Base-by-base conservation (phyloP, 2,329 filamentous ascomycete species). In the Alternaria burnsii region DNA sequence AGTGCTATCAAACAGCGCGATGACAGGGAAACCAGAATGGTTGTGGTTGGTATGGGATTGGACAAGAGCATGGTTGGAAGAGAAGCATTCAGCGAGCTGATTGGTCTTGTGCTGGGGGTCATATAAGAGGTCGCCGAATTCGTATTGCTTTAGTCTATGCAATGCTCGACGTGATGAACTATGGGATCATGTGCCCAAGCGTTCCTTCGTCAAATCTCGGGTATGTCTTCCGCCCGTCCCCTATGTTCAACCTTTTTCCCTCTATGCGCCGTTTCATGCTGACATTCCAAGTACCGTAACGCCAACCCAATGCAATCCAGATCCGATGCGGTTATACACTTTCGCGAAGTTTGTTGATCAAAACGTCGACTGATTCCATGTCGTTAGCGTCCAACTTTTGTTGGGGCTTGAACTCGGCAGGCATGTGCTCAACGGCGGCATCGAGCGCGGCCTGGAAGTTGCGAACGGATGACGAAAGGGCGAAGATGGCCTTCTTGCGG, bases 401-500 rank as follows among this genome's bases (percentile, higher is more conserved):
- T 30, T 84, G 82, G 1, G 78, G 78, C 73, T 88, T 85, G 51
- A 88, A 80, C 71, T 90, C 86, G 36, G 85, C 83, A 1, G 89
- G 87, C 62, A 93, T 82, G 24, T 84, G 82, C 76, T 93, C 89
- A 80, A 94, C 84, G 26, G 89, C 76, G 65, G 84, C 84, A 68
- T 89, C 85, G 69, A 89, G 79, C 2, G 80, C 89, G 1, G 93
- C 91, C 81, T 97, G 94, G 78, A 92, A 97, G 79, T 99, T 99
- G 76, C 95, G 86, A 55, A 92, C 87, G 5, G 88, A 91, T 14
- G 90, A 94, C 76, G 93, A 97, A 48, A 99, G 85, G 12, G 94
- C 95, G 73, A 93, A 94, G 30, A 97, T 84, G 14, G 94, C 93
- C 85, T 97, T 99, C 78, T 91, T 89, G 68, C 94, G 86, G 52